Conservation (phyloP, 2,329 filamentous ascomycete species). For the Parascedosporium putredinis region DNA sequence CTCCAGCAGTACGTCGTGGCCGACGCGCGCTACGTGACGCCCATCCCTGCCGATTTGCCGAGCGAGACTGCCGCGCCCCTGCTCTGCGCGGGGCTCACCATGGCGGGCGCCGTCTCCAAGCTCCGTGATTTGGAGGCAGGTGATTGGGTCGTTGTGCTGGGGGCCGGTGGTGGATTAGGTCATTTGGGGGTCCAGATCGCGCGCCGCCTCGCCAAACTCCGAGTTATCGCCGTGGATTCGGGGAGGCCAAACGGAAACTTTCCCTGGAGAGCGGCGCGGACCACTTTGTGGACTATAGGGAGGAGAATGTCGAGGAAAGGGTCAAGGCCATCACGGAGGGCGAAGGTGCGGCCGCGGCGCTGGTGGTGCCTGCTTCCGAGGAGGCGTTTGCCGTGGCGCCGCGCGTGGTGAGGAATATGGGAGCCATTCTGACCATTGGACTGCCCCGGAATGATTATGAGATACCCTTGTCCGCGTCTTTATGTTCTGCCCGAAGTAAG, state of each 20-base stretch:
- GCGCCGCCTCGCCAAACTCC: constrained; percentile 10
- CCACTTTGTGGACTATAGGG: constrained; percentile 18
- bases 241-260: constrained; percentile 15
- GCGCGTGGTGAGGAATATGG: constrained; percentile 16
- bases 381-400: constrained; percentile 17
- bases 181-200: constrained; percentile 24
- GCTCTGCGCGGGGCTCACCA: constrained; percentile 22
- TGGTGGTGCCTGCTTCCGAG: constrained; percentile 19
- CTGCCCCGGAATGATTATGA: constrained; percentile 18
- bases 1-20: constrained; percentile 22
- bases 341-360: constrained; percentile 17
- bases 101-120: constrained; percentile 19
- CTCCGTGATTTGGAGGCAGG: constrained; percentile 4
- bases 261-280: constrained; percentile 17
- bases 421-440: constrained; percentile 16
- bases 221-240: constrained; percentile 20
- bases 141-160: constrained; percentile 22
- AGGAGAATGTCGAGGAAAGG: constrained; percentile 13
- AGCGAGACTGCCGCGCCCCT: constrained; percentile 18
- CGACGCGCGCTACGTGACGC: constrained; percentile 17
- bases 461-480: constrained; percentile 15
- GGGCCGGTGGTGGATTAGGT: constrained; percentile 21
- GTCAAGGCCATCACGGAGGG: constrained; percentile 17
- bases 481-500: constrained; percentile 14
- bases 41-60: constrained; percentile 14